A percentile compares a stretch with the other conserved stretches of the same genome.
These are phyloP conservation scores for Combretum micranthum DNA, from an alignment of 345 rosid genomes.

Conservation along the genomic window DNA sequence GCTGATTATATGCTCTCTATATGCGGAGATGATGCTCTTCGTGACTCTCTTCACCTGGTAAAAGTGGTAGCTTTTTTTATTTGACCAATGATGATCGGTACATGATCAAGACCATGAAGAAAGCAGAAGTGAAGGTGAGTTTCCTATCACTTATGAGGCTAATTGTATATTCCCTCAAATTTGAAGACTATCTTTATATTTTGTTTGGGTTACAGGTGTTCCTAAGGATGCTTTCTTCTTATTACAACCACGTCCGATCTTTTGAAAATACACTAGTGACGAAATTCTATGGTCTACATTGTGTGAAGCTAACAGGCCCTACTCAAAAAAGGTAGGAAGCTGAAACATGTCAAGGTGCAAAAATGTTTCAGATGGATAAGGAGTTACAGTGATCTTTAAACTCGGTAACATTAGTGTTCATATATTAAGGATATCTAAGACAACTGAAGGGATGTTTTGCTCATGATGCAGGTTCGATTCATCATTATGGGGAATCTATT, in stretches of 20 bases:
- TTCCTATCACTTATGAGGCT: neutral
- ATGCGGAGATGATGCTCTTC: conserved; percentile 87
- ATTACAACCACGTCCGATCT: conserved; percentile 77
- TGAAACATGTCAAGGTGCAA: neutral
- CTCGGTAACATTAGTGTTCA: neutral
- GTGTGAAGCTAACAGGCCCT: conserved; percentile 78
- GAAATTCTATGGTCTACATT: conserved; percentile 79
- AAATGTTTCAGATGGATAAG: conserved; percentile 1
- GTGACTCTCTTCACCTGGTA: conserved; percentile 95
- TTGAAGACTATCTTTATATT: neutral
- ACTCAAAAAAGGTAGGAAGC: conserved; percentile 65
- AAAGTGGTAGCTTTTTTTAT: conserved; percentile 96
- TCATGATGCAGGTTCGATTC: conserved; percentile 61
- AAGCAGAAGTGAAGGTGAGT: conserved; percentile 79
- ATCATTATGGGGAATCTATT: conserved; percentile 92
- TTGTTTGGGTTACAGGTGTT: conserved; percentile 47
- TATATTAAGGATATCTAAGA: neutral
- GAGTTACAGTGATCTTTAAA: neutral
- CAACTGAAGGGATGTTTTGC: neutral
- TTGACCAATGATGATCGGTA: conserved; percentile 84
- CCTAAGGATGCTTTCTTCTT: conserved; percentile 89
- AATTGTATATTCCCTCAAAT: neutral
- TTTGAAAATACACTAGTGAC: conserved; percentile 74
- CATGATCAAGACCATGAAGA: conserved; percentile 95
- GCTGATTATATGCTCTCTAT: conserved; percentile 95